Evolutionary conservation across 352 stramenopile genomes (phyloP).

Genomic region (Pythium utonaiense): DNA sequence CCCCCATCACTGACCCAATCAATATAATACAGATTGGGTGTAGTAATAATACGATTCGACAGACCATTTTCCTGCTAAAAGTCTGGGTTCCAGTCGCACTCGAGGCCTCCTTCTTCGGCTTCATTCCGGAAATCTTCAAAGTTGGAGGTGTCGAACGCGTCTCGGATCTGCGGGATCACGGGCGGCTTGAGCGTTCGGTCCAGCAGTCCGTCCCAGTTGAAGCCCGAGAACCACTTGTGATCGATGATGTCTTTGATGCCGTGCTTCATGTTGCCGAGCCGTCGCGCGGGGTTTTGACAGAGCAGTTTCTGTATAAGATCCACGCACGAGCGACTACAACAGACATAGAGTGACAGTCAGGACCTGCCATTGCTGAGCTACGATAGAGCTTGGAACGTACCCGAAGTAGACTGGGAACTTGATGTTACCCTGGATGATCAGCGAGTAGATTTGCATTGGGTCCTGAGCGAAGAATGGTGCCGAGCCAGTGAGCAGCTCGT

Average conservation of each 20-base stretch:
- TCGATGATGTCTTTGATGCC: slow-evolving; percentile 85
- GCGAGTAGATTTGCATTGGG: slow-evolving; percentile 90
- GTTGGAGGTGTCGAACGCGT: slow-evolving; percentile 79
- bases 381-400: slow-evolving; percentile 25
- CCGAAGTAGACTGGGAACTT: slow-evolving; percentile 83
- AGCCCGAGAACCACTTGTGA: slow-evolving; percentile 76
- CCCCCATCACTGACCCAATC: neutral
- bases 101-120: slow-evolving; percentile 48
- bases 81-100: slow-evolving; percentile 73
- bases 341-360: neutral
- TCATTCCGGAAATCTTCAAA: slow-evolving; percentile 78
- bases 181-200: slow-evolving; percentile 64
- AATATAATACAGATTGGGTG: neutral
- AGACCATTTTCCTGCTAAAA: slow-evolving; percentile 37
- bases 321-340: slow-evolving; percentile 49
- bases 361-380: neutral
- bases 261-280: slow-evolving; percentile 81
- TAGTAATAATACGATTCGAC: slow-evolving; percentile 3
- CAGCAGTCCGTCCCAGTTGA: slow-evolving; percentile 61
- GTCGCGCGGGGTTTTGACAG: slow-evolving; percentile 62
- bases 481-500: slow-evolving; percentile 83
- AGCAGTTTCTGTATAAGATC: slow-evolving; percentile 90
- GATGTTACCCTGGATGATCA: slow-evolving; percentile 86
- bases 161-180: slow-evolving; percentile 65
- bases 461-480: slow-evolving; percentile 90